Evolutionary conservation across 2,329 filamentous ascomycete genomes (phyloP), one percentile per base, ranked within the genome.

Genomic region (Colletotrichum somersetense): DNA sequence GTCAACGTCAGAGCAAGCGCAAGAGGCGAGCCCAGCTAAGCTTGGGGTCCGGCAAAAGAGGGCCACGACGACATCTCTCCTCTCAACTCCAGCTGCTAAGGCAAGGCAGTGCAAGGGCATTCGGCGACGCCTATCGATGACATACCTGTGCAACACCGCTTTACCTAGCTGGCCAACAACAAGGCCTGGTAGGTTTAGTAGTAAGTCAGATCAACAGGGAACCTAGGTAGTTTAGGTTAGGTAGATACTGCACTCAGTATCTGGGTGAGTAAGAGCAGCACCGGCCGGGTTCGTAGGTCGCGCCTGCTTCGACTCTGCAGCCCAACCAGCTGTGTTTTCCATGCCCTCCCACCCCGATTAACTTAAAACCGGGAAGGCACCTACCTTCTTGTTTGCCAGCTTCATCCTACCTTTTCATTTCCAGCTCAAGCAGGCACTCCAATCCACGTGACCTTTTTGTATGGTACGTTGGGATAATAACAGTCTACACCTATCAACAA

Each of bases 361-460:
- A 38, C 20, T 69, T 69, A 38, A 53, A 69, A 52, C 44, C 26
- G 16, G 53, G 50, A 66, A 50, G 62, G 52, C 46, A 46, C 62
- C 46, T 23, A 5, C 35, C 53, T 50, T 66, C 38, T 42, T 42
- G 14, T 30, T 44, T 38, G n/a, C 44, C 48, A 20, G 12, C 35
- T 33, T n/a, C 48, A n/a, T 30, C 42, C 52, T 23, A 26, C 30
- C 30, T 30, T 30, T 30, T n/a, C 16, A 26, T n/a, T 56, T 55
- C 65, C 62, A 64, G 16, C 58, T 23, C 52, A 50, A 46, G 46
- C 33, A 50, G 59, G 46, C 33, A 23, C 62, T 57, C 8, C 11
- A 30, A 50, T 64, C 46, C 48, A 62, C 62, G 62, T 65, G 62
- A 48, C 50, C n/a, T 35, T 46, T 65, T 65, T 55, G 20, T 40